Percentiles rank a stretch among this genome's conserved stretches.
These are phyloP conservation scores for Madurella mycetomatis DNA, from an alignment of 2,329 filamentous ascomycete genomes.

Conservation along the genomic window DNA sequence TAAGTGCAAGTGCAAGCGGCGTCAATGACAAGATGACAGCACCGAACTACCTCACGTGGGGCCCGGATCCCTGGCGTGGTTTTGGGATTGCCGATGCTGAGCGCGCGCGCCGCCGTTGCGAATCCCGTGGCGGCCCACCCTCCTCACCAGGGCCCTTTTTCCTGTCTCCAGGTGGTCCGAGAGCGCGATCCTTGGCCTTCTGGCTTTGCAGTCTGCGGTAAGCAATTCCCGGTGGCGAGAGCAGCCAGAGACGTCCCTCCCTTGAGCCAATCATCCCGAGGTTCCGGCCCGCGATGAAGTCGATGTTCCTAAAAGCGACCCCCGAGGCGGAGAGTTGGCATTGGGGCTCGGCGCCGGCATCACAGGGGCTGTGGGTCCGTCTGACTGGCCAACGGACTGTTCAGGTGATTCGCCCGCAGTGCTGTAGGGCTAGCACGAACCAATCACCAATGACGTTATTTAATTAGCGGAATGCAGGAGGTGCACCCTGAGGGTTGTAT, in stretches of 20 bases:
- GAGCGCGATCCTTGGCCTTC: neutral
- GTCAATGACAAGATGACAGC: constrained; percentile 16
- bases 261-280: neutral
- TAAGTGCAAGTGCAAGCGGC: constrained; percentile 25
- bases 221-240: neutral
- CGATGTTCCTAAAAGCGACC: neutral
- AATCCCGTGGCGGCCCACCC: neutral
- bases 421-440: constrained; percentile 12
- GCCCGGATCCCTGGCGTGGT: constrained; percentile 11
- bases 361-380: constrained; percentile 1
- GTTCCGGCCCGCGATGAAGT: neutral
- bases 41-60: constrained; percentile 23
- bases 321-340: neutral
- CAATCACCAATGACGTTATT: neutral
- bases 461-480: neutral
- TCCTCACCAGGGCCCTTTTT: neutral
- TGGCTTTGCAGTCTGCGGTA: neutral
- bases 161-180: neutral
- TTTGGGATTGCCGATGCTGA: constrained; percentile 23
- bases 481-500: neutral
- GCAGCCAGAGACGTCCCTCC: neutral
- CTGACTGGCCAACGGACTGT: constrained; percentile 14
- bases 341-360: constrained; percentile 9
- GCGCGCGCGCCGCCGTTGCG: constrained; percentile 15
- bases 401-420: constrained; percentile 13